phyloP scores from a whole-genome alignment of 108 stramenopile genomes.

The Nitzschia palea region DNA sequence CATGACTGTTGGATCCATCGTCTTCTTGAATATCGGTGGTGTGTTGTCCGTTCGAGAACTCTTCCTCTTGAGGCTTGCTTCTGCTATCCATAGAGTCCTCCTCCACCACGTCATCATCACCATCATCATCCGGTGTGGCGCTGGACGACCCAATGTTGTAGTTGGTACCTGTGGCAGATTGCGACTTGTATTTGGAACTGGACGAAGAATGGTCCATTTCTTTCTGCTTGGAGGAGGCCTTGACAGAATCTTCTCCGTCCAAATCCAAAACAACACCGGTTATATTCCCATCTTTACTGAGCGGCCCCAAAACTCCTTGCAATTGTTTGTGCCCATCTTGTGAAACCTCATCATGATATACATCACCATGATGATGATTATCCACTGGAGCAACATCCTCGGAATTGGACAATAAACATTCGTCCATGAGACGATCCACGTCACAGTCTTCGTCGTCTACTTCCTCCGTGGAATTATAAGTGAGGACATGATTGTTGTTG shows the following conservation, averaged over 20 bases:
- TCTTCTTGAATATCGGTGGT: background rate
- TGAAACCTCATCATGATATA: background rate
- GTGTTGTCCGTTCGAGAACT: background rate
- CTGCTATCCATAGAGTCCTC: background rate
- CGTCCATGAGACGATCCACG: background rate
- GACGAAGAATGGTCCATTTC: background rate
- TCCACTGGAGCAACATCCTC: conserved; percentile 22
- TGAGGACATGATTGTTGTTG: conserved; percentile 4
- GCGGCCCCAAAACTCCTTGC: conserved; percentile 61
- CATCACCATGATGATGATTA: background rate
- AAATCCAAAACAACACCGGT: conserved; percentile 77
- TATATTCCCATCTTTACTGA: conserved; percentile 60
- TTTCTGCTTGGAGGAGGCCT: background rate
- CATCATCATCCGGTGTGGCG: background rate
- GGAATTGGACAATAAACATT: background rate
- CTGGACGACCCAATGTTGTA: conserved; percentile 21
- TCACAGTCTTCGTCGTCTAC: conserved; percentile 1
- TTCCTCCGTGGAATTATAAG: conserved; percentile 3
- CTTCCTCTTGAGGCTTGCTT: background rate
- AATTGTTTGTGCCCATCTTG: background rate
- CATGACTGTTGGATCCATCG: conserved; percentile 14
- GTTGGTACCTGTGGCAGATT: no score
- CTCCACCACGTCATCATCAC: no score
- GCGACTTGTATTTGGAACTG: conserved; percentile 12
- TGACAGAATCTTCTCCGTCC: conserved; percentile 9